These are phyloP conservation scores for Berberis vulgaris DNA, from an alignment of 164 flowering plant genomes.

Conservation along the genomic window DNA sequence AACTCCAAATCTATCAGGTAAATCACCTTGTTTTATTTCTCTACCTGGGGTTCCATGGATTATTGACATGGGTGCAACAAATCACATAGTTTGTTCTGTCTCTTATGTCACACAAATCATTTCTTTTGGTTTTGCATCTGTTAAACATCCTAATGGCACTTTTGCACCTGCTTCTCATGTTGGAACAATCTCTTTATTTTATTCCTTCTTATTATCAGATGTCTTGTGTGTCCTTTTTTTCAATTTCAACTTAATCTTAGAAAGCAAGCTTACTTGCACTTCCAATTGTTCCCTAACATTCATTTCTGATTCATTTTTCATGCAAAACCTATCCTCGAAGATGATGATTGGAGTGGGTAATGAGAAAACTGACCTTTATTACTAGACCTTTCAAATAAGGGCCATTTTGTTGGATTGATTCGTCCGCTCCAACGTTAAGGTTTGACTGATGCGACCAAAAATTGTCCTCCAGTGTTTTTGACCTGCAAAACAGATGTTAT, in stretches of 20 bases:
- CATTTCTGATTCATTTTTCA: constrained; percentile 4
- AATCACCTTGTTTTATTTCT: too few relatives aligned
- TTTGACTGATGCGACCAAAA: too few relatives aligned
- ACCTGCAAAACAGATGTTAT: too few relatives aligned
- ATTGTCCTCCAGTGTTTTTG: too few relatives aligned
- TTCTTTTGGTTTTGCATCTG: too few relatives aligned
- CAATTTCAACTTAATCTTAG: constrained; percentile 11
- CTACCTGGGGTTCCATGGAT: too few relatives aligned
- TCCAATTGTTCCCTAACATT: constrained; percentile 3
- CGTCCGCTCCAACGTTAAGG: too few relatives aligned
- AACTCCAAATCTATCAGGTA: too few relatives aligned
- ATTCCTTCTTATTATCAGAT: background rate
- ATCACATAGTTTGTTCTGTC: too few relatives aligned
- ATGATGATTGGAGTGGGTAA: constrained; percentile 20
- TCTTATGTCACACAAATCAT: too few relatives aligned
- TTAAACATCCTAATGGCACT: background rate
- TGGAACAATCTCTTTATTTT: background rate
- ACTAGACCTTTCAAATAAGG: constrained; percentile 1
- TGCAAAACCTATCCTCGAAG: constrained; percentile 14
- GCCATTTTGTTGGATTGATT: too few relatives aligned
- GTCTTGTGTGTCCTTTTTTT: background rate
- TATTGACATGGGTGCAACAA: too few relatives aligned
- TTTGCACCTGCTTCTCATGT: background rate
- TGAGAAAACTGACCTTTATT: constrained; percentile 14
- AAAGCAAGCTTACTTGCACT: constrained; percentile 1